Percentiles rank a stretch among this genome's conserved stretches.
phyloP scores from a whole-genome alignment of 352 stramenopile genomes.

The Pythium aristosporum region DNA sequence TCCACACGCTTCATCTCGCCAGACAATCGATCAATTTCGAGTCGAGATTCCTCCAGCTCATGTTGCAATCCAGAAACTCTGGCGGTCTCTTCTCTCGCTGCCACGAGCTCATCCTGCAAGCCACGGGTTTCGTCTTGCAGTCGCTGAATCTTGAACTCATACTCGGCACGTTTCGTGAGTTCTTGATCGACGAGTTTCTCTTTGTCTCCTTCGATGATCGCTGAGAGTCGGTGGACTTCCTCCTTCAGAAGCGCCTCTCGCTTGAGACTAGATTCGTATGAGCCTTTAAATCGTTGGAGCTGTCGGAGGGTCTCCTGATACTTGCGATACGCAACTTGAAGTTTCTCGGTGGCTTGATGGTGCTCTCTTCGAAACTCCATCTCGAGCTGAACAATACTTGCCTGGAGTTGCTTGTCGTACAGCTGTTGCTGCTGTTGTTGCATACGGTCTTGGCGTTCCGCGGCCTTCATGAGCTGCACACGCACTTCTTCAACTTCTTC shows the following conservation, averaged over 20 bases:
- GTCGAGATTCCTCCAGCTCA: conserved; percentile 27
- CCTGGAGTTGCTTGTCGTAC: conserved; percentile 54
- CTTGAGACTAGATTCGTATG: conserved; percentile 48
- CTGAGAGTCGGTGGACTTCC: conserved; percentile 41
- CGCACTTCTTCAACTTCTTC: conserved; percentile 56
- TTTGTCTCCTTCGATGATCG: conserved; percentile 54
- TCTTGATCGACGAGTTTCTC: conserved; percentile 49
- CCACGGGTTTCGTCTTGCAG: conserved; percentile 26
- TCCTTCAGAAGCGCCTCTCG: conserved; percentile 42
- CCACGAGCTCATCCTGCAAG: conserved; percentile 34
- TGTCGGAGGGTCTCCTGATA: conserved; percentile 42
- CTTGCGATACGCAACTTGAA: conserved; percentile 47
- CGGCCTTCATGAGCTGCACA: conserved; percentile 44
- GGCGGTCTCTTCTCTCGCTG: conserved; percentile 26
- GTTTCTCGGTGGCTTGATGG: conserved; percentile 40
- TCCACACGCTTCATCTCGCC: conserved; percentile 30
- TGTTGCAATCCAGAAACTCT: conserved; percentile 25
- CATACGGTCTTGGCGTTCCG: conserved; percentile 50
- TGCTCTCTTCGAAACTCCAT: conserved; percentile 75
- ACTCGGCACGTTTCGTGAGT: conserved; percentile 38
- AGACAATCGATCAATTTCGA: conserved; percentile 23
- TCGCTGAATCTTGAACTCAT: conserved; percentile 41
- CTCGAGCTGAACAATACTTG: conserved; percentile 57
- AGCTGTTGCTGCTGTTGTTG: conserved; percentile 59
- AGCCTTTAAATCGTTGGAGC: conserved; percentile 37